Evolutionary conservation across 495 filamentous ascomycete genomes (phyloP), one percentile per base, ranked within the genome.

Genomic region (Aspergillus saccharolyticus): DNA sequence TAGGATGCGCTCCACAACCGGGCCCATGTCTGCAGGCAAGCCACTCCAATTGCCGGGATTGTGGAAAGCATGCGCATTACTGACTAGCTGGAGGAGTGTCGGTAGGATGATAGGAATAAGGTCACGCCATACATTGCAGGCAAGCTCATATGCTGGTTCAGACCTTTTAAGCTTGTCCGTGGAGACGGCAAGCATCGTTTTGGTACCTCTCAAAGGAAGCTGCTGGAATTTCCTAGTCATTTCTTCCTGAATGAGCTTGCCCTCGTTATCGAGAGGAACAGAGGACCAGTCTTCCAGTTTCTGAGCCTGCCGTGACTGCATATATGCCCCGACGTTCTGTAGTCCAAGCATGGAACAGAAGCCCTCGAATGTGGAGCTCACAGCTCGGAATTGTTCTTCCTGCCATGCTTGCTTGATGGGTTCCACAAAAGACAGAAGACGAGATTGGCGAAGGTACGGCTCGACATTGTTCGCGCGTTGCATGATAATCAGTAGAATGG

Each of bases 31-130:
- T 39, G 76, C 72, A 12, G 91, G 85, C n/a, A 96, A 72, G 44
- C 82, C 79, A 19, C 78, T 79, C 94, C 94, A 99, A 62, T 90
- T 94, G 19, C 75, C 69, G 0, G 91, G 83, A 62, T 96, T 90
- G 66, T 96, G 90, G 61, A 94, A 96, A n/a, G 91, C 89, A 74
- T 97, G 92, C 4, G 92, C 90, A 64, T 92, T 83, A 61, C 88
- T 89, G 42, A 97, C 73, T 57, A 97, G 89, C 53, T 91, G 85
- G 44, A 98, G 82, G 5, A 99, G 69, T 54, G 89, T 90, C 24
- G 92, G 93, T 33, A 97, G 74, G 51, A 99, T 92, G 39, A 83
- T 69, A 3, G 91, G 89, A 50, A 96, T 87, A 0, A 85, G 77
- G 39, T 91, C 87, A 55, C 87, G 82, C 94, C 94, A 99, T 30